Evolutionary conservation across 768 basidiomycete genomes (phyloP).

Genomic region (Dioszegia aurantiaca): DNA sequence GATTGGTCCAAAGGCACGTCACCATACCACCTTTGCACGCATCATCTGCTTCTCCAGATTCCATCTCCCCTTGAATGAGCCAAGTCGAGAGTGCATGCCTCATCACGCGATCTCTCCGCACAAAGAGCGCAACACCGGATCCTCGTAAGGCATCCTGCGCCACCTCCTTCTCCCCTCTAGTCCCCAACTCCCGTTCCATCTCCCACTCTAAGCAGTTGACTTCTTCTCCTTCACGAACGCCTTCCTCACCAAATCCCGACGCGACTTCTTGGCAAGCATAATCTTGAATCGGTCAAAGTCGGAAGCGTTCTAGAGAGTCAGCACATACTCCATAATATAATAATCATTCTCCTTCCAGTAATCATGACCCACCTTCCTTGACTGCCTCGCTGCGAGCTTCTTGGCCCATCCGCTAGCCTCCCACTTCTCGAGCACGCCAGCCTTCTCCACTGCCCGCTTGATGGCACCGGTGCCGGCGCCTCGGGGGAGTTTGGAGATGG

Average conservation of each 20-base stretch:
- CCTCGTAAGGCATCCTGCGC: not conserved
- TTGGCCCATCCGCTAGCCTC: constrained; percentile 81
- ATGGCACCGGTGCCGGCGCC: constrained; percentile 76
- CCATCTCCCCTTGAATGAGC: too few relatives aligned
- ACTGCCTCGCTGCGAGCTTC: constrained; percentile 71
- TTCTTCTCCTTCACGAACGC: constrained; percentile 55
- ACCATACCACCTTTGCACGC: not conserved
- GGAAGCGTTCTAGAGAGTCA: constrained; percentile 57
- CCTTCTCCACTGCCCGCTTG: constrained; percentile 83
- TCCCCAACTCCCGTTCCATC: not conserved
- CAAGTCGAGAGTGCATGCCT: constrained; percentile 14
- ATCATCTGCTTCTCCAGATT: too few relatives aligned
- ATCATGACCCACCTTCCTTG: constrained; percentile 58
- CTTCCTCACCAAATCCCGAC: constrained; percentile 61
- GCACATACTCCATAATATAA: not conserved
- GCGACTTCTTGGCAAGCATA: constrained; percentile 81
- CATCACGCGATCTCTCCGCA: constrained; percentile 13
- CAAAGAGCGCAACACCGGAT: not conserved
- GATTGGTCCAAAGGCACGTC: too few relatives aligned
- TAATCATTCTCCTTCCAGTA: too few relatives aligned
- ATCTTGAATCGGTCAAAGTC: constrained; percentile 92
- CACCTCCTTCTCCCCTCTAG: constrained; percentile 3
- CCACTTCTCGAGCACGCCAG: constrained; percentile 82
- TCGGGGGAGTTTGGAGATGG: constrained; percentile 78
- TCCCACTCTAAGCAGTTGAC: constrained; percentile 43